Percentiles rank a stretch among this genome's conserved stretches.
These are phyloP conservation scores for Suillus alpinus DNA, from an alignment of 768 basidiomycete genomes.

Conservation along the genomic window DNA sequence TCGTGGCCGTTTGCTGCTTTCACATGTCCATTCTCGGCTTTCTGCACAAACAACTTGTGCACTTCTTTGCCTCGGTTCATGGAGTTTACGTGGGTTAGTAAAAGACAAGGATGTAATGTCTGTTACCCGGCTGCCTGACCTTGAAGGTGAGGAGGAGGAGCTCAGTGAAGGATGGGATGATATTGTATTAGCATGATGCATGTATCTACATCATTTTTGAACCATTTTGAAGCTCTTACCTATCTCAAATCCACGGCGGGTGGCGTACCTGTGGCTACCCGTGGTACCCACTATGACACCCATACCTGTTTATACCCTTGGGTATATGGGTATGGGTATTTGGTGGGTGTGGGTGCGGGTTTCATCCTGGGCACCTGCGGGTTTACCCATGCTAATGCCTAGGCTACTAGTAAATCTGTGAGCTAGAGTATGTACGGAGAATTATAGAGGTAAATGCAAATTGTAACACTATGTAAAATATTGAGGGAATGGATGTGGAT, in stretches of 20 bases:
- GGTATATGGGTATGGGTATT: background rate
- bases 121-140: constrained; percentile 2
- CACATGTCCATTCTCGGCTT: constrained; percentile 24
- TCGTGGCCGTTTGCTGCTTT: constrained; percentile 24
- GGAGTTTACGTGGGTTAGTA: constrained; percentile 26
- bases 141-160: constrained; percentile 6
- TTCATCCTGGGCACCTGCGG: background rate
- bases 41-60: constrained; percentile 25
- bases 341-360: constrained; percentile 5
- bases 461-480: too few relatives aligned
- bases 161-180: background rate
- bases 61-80: constrained; percentile 31
- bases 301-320: background rate
- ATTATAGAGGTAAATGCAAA: too few relatives aligned
- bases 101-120: constrained; percentile 20
- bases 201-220: too few relatives aligned
- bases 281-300: background rate
- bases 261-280: too few relatives aligned
- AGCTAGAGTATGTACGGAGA: too few relatives aligned
- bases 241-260: too few relatives aligned
- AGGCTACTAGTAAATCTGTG: too few relatives aligned
- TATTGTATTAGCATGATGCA: too few relatives aligned
- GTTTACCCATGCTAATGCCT: constrained; percentile 6
- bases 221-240: too few relatives aligned
- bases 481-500: too few relatives aligned